Conservation (phyloP, 345 rosid genomes). For the Eucalyptus urophylla region DNA sequence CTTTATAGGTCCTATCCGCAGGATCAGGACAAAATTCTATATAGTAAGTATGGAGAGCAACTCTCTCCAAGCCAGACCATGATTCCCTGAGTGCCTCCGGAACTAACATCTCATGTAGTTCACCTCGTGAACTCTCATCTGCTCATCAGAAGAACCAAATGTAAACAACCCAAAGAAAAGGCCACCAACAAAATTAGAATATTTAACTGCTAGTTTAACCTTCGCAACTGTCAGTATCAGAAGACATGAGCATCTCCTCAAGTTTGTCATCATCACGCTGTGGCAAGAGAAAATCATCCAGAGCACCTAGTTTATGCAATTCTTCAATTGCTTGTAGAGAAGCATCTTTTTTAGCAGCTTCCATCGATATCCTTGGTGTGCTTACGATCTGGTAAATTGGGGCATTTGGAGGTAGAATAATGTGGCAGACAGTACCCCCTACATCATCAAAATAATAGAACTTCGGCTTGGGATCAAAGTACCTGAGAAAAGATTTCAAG, state of each 20-base stretch:
- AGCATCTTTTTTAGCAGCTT: slow-evolving; percentile 79
- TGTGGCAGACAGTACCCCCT: slow-evolving; percentile 65
- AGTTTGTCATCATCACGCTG: slow-evolving; percentile 15
- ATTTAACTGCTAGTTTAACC: slow-evolving; percentile 20
- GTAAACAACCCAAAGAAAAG: background rate
- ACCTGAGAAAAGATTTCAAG: slow-evolving; percentile 35
- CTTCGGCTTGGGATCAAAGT: slow-evolving; percentile 64
- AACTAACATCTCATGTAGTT: slow-evolving; percentile 69
- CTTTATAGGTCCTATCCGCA: slow-evolving; percentile 56
- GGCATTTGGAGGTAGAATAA: slow-evolving; percentile 78
- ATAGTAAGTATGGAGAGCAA: slow-evolving; percentile 30
- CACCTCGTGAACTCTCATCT: slow-evolving; percentile 47
- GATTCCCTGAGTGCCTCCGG: slow-evolving; percentile 45
- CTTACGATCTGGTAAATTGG: slow-evolving; percentile 52
- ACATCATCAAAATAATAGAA: slow-evolving; percentile 58
- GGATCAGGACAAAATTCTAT: slow-evolving; percentile 62
- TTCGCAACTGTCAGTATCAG: slow-evolving; percentile 23
- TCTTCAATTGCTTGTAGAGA: slow-evolving; percentile 71
- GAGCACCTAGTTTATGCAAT: slow-evolving; percentile 74
- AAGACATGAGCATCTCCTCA: slow-evolving; percentile 17
- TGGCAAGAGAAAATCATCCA: slow-evolving; percentile 59
- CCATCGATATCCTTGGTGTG: slow-evolving; percentile 44
- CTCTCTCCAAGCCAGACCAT: slow-evolving; percentile 28
- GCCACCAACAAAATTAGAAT: background rate
- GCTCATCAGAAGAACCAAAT: slow-evolving; percentile 13